Percentiles rank a stretch among this genome's conserved stretches.
phyloP scores from a whole-genome alignment of 1,284 basidiomycete genomes.

The Boletus semigastroideus region DNA sequence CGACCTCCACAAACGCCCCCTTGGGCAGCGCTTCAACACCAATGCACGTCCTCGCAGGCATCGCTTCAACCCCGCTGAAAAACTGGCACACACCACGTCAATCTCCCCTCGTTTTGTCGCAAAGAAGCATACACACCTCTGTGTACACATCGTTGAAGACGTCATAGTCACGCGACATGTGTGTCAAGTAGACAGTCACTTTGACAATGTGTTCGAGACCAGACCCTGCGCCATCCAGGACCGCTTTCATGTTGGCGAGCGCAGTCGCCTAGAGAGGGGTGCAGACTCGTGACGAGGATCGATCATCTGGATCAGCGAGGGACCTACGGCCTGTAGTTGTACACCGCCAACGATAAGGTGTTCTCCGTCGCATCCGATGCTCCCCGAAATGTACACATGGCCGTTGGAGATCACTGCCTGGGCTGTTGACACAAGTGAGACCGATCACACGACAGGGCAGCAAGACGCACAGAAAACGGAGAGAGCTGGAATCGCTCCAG shows the following conservation, averaged over 20 bases:
- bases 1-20: slow-evolving; percentile 64
- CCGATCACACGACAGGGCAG: neutral
- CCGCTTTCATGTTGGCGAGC: slow-evolving; percentile 54
- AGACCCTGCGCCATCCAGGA: slow-evolving; percentile 62
- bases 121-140: slow-evolving; percentile 36
- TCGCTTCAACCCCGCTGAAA: slow-evolving; percentile 30
- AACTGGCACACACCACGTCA: slow-evolving; percentile 38
- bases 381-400: slow-evolving; percentile 58
- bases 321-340: slow-evolving; percentile 44
- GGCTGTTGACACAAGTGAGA: slow-evolving; percentile 27
- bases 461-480: slow-evolving; percentile 49
- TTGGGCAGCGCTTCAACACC: slow-evolving; percentile 61
- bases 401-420: slow-evolving; percentile 54
- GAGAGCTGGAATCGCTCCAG: slow-evolving; percentile 47
- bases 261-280: slow-evolving; percentile 44
- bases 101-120: neutral
- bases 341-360: slow-evolving; percentile 51
- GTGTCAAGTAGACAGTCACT: slow-evolving; percentile 56
- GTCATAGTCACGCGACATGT: slow-evolving; percentile 50
- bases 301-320: neutral
- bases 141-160: slow-evolving; percentile 55
- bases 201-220: slow-evolving; percentile 60
- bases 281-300: too few species aligned
- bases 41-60: slow-evolving; percentile 66
- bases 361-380: slow-evolving; percentile 52